phyloP scores from a whole-genome alignment of 2,329 filamentous ascomycete genomes.

The Verruconis gallopava region DNA sequence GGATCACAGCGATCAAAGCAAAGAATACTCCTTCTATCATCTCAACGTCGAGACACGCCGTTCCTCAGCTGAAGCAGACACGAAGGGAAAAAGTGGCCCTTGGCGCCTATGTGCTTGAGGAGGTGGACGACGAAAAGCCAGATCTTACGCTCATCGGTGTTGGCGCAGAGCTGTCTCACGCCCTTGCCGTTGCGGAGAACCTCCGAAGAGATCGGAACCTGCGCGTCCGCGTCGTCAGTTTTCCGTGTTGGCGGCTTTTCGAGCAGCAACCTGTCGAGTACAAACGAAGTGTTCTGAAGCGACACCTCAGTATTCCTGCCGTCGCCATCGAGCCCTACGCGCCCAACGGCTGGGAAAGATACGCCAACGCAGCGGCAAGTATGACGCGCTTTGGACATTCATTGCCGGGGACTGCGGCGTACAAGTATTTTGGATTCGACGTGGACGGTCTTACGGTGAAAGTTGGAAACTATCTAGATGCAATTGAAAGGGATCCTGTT shows the following conservation, averaged over 20 bases:
- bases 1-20: conserved; percentile 33
- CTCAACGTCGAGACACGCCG: conserved; percentile 34
- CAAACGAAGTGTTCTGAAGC: conserved; percentile 32
- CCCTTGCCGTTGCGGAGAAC: conserved; percentile 28
- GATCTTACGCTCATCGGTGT: conserved; percentile 38
- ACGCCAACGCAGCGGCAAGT: conserved; percentile 42
- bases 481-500: too few species aligned
- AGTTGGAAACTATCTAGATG: too few species aligned
- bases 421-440: conserved; percentile 44
- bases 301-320: conserved; percentile 30
- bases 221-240: conserved; percentile 34
- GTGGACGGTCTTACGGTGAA: conserved; percentile 30
- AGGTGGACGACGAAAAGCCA: conserved; percentile 29
- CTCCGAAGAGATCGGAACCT: conserved; percentile 27
- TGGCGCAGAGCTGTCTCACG: conserved; percentile 38
- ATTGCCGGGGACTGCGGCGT: conserved; percentile 40
- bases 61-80: conserved; percentile 28
- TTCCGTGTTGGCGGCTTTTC: conserved; percentile 39
- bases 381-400: conserved; percentile 45
- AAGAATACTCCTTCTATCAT: conserved; percentile 34
- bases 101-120: conserved; percentile 36
- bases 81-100: conserved; percentile 29
- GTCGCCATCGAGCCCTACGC: conserved; percentile 50
- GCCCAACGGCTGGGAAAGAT: conserved; percentile 46
- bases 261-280: conserved; percentile 34